Percentiles rank a stretch among this genome's conserved stretches.
phyloP scores from a whole-genome alignment of 2,329 filamentous ascomycete species.

The Ascomycota sp. region DNA sequence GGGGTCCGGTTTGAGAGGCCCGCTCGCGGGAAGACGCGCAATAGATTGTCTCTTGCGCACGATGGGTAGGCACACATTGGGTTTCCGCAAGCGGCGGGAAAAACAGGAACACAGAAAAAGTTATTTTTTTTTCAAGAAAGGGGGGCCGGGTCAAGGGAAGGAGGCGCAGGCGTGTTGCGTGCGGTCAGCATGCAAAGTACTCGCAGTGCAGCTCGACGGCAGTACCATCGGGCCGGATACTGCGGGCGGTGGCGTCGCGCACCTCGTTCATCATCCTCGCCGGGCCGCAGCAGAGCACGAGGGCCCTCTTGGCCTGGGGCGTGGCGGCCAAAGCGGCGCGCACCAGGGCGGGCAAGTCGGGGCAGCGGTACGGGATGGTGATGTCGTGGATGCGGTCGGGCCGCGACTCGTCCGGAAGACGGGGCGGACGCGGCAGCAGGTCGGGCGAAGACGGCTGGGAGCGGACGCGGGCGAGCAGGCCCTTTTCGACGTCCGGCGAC shows the following conservation, averaged over 20 bases:
- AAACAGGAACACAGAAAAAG: too few species aligned
- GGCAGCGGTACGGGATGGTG: conserved; percentile 13
- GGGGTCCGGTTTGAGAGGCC: too few species aligned
- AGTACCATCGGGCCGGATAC: conserved; percentile 19
- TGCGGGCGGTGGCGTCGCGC: conserved; percentile 18
- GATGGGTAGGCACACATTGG: too few species aligned
- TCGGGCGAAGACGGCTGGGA: neutral
- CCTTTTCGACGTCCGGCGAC: neutral
- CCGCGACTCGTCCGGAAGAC: too few species aligned
- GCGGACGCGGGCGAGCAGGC: neutral
- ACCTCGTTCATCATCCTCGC: conserved; percentile 19
- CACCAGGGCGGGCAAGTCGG: conserved; percentile 17
- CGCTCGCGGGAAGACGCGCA: too few species aligned
- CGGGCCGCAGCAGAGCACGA: conserved; percentile 27
- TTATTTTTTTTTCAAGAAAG: neutral
- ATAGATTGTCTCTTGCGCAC: too few species aligned
- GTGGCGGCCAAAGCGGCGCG: conserved; percentile 10
- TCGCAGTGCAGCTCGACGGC: conserved; percentile 27
- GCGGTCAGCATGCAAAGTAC: conserved; percentile 21
- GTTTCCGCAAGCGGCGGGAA: too few species aligned
- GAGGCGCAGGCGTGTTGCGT: too few species aligned
- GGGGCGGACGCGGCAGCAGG: neutral
- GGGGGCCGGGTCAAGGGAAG: neutral
- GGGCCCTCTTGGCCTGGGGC: conserved; percentile 12
- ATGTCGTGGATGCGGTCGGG: conserved; percentile 3